These are phyloP conservation scores for Fusarium sp. DNA, from an alignment of 2,329 filamentous ascomycete genomes.

Conservation along the genomic window DNA sequence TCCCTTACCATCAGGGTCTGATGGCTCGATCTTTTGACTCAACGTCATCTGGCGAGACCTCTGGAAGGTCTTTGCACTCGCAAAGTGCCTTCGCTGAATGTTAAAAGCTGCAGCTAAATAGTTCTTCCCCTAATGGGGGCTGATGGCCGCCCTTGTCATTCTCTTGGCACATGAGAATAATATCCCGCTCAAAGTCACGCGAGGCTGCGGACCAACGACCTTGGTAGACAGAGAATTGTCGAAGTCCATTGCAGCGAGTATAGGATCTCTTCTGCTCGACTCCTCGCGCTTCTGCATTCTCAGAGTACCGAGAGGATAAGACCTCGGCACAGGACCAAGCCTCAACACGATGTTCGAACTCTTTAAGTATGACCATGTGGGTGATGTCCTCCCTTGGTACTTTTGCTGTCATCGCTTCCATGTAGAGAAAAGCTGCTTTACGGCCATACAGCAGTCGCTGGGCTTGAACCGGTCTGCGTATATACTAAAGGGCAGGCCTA, in stretches of 20 bases:
- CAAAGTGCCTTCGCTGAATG: neutral
- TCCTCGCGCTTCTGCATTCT: neutral
- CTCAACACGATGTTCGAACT: neutral
- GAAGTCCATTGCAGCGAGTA: neutral
- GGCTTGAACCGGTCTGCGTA: neutral
- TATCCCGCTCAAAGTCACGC: neutral
- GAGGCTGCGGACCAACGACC: neutral
- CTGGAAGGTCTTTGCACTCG: neutral
- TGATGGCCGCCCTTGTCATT: neutral
- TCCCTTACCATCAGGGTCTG: neutral
- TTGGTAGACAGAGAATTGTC: neutral
- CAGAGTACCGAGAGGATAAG: no score
- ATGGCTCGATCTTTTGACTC: neutral
- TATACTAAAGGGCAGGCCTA: neutral
- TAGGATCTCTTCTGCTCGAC: neutral
- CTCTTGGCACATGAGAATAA: neutral
- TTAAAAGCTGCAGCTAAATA: neutral
- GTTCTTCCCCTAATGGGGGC: neutral
- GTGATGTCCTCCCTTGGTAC: neutral
- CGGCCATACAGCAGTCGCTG: fast-evolving
- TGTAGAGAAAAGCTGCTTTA: neutral
- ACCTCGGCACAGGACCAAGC: neutral
- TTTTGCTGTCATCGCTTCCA: neutral
- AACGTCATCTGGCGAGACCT: neutral
- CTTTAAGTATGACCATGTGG: neutral